Evolutionary conservation across 31 red algal species (phyloP).

Genomic region (Endocladia muricata): DNA sequence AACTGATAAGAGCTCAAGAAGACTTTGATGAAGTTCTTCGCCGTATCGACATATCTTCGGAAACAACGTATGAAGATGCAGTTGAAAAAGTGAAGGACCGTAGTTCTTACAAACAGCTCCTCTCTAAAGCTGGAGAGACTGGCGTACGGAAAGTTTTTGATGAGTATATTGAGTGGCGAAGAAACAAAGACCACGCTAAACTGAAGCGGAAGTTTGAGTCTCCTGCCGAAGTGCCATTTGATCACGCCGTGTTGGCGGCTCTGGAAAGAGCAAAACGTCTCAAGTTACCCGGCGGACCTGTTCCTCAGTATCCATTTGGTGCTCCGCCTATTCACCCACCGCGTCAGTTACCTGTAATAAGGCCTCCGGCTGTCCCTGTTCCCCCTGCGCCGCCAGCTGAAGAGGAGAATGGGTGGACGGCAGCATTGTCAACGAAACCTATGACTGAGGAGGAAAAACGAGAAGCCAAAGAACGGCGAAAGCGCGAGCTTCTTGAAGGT

Average conservation of each 20-base stretch:
- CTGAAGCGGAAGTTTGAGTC: constrained; percentile 22
- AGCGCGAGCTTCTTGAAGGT: constrained; percentile 44
- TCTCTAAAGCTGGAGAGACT: neutral
- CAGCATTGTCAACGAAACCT: constrained; percentile 47
- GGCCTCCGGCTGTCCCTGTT: constrained; percentile 23
- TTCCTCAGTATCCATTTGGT: no score
- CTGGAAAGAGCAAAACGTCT: constrained; percentile 33
- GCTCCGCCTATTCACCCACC: neutral
- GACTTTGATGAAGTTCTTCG: constrained; percentile 34
- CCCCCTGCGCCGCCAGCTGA: constrained; percentile 1
- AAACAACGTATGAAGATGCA: constrained; percentile 6
- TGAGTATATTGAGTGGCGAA: constrained; percentile 4
- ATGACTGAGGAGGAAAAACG: constrained; percentile 47
- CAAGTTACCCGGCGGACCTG: neutral
- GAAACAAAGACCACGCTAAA: neutral
- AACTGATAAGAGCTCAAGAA: constrained; percentile 8
- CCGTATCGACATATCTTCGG: constrained; percentile 10
- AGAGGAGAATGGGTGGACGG: constrained; percentile 66
- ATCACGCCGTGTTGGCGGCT: neutral
- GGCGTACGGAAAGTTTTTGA: neutral
- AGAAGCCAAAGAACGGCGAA: constrained; percentile 39
- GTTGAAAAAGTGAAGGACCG: constrained; percentile 11
- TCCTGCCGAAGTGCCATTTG: neutral
- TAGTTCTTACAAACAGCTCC: constrained; percentile 6
- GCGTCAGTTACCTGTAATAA: neutral